A percentile compares a stretch with the other conserved stretches of the same genome.
phyloP scores from a whole-genome alignment of 176 grass and related monocot genomes.

The Lolium multiflorum region DNA sequence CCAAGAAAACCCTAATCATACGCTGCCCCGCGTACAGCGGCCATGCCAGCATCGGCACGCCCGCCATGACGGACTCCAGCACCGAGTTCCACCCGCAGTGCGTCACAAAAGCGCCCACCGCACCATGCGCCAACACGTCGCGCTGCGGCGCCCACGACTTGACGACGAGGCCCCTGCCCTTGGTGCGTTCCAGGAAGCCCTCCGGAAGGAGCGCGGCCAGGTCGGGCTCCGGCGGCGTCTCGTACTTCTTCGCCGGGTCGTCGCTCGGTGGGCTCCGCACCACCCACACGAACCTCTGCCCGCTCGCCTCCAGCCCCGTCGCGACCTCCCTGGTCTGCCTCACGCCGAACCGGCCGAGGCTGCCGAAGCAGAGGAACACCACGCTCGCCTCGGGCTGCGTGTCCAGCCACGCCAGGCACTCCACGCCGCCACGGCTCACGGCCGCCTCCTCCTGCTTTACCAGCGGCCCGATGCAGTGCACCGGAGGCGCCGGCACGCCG shows the following conservation, averaged over 20 bases:
- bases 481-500: no score
- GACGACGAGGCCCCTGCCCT: no score
- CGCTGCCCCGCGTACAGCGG: no score
- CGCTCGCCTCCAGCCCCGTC: not conserved
- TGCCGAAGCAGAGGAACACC: no score
- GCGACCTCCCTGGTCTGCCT: not conserved
- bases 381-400: no score
- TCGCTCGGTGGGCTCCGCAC: not conserved
- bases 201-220: not conserved
- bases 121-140: not conserved
- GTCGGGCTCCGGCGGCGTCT: constrained; percentile 5
- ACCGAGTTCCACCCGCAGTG: constrained; percentile 67
- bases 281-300: not conserved
- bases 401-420: no score
- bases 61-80: constrained; percentile 31
- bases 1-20: no score
- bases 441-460: no score
- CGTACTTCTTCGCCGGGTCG: not conserved
- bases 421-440: no score
- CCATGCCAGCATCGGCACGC: constrained; percentile 32
- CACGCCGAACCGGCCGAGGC: not conserved
- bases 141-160: no score
- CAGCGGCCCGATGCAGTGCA: no score
- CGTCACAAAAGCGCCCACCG: constrained; percentile 59
- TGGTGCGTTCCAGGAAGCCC: no score